Conservation (phyloP, 75 land plant genomes). For the Chamaecyparis obtusa region DNA sequence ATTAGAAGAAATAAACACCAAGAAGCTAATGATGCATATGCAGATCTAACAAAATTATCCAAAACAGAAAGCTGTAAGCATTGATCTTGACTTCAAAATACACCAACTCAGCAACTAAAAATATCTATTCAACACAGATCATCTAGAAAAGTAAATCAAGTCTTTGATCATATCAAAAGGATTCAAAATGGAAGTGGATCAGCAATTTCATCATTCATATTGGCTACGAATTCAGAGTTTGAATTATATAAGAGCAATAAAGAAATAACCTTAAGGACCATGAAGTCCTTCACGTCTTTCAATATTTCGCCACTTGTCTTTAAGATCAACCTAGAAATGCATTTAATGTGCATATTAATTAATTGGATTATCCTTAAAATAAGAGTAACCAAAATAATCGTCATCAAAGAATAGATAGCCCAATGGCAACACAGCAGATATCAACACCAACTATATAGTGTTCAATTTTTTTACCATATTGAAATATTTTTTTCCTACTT, state of each 20-base stretch:
- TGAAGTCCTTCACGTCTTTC: slow-evolving; percentile 14
- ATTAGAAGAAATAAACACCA: background rate
- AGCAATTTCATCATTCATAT: background rate
- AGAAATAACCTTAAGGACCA: slow-evolving; percentile 6
- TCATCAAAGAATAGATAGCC: background rate
- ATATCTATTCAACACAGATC: background rate
- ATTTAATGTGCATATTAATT: slow-evolving; percentile 1
- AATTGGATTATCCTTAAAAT: background rate
- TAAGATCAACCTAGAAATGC: slow-evolving; percentile 46
- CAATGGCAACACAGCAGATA: background rate
- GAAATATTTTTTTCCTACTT: background rate
- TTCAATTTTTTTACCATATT: background rate
- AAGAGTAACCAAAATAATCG: background rate
- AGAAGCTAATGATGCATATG: background rate
- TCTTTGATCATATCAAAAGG: background rate
- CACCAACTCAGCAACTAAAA: background rate
- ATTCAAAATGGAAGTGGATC: background rate
- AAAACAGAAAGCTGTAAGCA: background rate
- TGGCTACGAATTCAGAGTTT: background rate
- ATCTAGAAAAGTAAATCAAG: background rate
- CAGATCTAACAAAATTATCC: background rate
- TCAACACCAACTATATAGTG: background rate
- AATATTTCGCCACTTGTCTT: slow-evolving; percentile 65
- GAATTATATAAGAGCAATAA: background rate
- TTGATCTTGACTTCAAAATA: background rate